Percentiles rank a stretch among this genome's conserved stretches.
Conservation (phyloP, 495 filamentous ascomycete genomes). For the Penicilliopsis zonata region DNA sequence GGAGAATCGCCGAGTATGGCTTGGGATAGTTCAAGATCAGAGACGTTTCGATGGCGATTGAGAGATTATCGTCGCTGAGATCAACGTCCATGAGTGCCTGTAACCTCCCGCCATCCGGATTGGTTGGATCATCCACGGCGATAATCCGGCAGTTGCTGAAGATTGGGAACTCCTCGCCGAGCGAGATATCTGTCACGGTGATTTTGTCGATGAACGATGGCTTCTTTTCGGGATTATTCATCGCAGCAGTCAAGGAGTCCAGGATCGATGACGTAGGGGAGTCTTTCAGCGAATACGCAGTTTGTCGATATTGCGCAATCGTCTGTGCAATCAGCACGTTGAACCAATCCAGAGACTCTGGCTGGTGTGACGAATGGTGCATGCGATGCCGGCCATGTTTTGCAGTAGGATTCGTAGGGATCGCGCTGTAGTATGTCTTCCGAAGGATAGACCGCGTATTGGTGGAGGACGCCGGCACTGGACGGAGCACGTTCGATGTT, state of each 20-base stretch:
- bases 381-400: constrained; percentile 35
- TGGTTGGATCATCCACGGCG: constrained; percentile 37
- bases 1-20: constrained; percentile 77
- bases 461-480: constrained; percentile 39
- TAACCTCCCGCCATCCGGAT: constrained; percentile 48
- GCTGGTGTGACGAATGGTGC: constrained; percentile 69
- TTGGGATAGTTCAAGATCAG: constrained; percentile 89
- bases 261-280: constrained; percentile 60
- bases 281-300: constrained; percentile 73
- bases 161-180: constrained; percentile 96
- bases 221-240: constrained; percentile 69
- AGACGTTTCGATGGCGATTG: constrained; percentile 86
- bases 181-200: constrained; percentile 77
- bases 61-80: constrained; percentile 81
- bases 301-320: constrained; percentile 85
- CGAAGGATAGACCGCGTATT: constrained; percentile 84
- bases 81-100: constrained; percentile 97
- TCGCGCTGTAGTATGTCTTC: constrained; percentile 97
- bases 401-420: constrained; percentile 26
- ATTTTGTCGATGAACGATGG: constrained; percentile 91
- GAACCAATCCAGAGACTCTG: constrained; percentile 99
- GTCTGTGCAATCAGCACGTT: constrained; percentile 96
- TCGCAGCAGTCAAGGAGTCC: constrained; percentile 74
- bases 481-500: constrained; percentile 58
- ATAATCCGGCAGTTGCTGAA: constrained; percentile 97